Percentiles rank a stretch among this genome's conserved stretches.
Evolutionary conservation across 768 basidiomycete species (phyloP).

Genomic region (Galerina sulciceps): DNA sequence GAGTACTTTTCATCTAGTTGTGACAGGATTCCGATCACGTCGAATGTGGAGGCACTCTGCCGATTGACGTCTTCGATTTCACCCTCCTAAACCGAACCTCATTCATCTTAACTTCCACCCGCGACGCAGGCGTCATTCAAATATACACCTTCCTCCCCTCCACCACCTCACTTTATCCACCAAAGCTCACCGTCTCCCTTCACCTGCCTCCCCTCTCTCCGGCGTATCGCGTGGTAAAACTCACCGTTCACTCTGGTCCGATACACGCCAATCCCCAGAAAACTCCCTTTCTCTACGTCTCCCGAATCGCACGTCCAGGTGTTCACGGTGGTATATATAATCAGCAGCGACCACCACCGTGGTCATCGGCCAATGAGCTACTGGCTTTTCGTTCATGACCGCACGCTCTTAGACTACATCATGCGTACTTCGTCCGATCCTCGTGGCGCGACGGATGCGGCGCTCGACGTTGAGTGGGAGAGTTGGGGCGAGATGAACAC

Average conservation of each 20-base stretch:
- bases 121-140: background rate
- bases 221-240: background rate
- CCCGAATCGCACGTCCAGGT: conserved; percentile 1
- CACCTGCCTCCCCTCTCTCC: background rate
- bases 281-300: background rate
- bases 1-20: too few relatives aligned
- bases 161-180: background rate
- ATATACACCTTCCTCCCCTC: conserved; percentile 2
- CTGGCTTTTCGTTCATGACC: conserved; percentile 16
- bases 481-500: conserved; percentile 21
- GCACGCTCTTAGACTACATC: conserved; percentile 10
- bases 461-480: conserved; percentile 6
- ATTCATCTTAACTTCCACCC: conserved; percentile 1
- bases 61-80: background rate
- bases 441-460: background rate
- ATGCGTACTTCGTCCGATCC: background rate
- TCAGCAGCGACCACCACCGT: background rate
- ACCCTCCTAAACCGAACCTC: background rate
- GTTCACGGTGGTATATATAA: background rate
- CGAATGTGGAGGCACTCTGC: background rate
- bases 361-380: background rate
- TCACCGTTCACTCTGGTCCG: conserved; percentile 5
- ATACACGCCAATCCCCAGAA: background rate
- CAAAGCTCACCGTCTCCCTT: background rate
- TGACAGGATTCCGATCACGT: background rate